Evolutionary conservation across 331 rosid species (phyloP).

Genomic region (Cydonia oblonga): DNA sequence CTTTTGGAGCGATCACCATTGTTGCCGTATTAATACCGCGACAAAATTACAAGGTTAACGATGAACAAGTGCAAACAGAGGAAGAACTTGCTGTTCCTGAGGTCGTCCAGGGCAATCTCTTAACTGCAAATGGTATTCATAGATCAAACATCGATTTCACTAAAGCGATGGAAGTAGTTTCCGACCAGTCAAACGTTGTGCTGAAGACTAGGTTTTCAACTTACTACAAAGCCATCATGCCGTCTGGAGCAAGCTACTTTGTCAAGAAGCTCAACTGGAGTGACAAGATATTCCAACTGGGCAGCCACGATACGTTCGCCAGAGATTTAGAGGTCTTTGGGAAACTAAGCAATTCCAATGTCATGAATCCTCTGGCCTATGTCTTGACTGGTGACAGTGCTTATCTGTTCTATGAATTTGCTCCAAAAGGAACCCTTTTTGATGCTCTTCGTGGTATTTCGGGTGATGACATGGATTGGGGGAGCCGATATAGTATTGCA

Average conservation of each 20-base stretch:
- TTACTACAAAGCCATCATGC: constrained; percentile 67
- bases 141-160: constrained; percentile 61
- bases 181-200: constrained; percentile 39
- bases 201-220: constrained; percentile 79
- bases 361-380: constrained; percentile 86
- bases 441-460: constrained; percentile 60
- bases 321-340: constrained; percentile 54
- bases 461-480: constrained; percentile 57
- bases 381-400: constrained; percentile 54
- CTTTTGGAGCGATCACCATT: constrained; percentile 27
- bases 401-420: constrained; percentile 54
- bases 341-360: constrained; percentile 75
- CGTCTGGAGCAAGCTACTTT: constrained; percentile 54
- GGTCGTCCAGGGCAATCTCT: constrained; percentile 36
- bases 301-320: constrained; percentile 44
- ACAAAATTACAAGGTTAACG: constrained; percentile 33
- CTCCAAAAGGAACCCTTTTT: constrained; percentile 61
- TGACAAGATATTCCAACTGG: constrained; percentile 59
- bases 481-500: constrained; percentile 77
- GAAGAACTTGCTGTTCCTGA: constrained; percentile 37
- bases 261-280: constrained; percentile 83
- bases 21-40: constrained; percentile 27
- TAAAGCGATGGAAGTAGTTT: constrained; percentile 61
- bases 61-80: constrained; percentile 21
- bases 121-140: constrained; percentile 61